Percentiles rank a stretch among this genome's conserved stretches.
phyloP scores from a whole-genome alignment of 2,329 filamentous ascomycete species.

The Sordariomycetes sp. region DNA sequence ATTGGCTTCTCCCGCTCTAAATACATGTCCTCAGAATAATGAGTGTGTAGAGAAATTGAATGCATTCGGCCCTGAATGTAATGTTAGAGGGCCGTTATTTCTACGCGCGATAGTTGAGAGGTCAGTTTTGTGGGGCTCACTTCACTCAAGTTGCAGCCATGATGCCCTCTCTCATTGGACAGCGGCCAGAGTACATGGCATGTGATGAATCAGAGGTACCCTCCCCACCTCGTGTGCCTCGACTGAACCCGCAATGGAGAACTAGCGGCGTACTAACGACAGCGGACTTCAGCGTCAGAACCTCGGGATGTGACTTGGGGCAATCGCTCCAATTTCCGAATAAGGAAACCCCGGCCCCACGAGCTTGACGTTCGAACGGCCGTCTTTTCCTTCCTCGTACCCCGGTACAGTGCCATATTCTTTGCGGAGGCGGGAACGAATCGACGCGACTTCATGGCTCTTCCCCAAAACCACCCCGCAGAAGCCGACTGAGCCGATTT shows the following conservation, averaged over 20 bases:
- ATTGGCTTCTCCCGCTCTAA: too few species aligned
- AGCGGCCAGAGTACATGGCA: background rate
- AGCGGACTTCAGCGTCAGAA: background rate
- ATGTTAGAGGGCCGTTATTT: too few species aligned
- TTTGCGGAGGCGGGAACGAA: background rate
- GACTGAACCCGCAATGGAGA: background rate
- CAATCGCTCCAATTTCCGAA: conserved; percentile 3
- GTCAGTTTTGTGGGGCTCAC: background rate
- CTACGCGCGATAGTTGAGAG: too few species aligned
- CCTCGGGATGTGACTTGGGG: background rate
- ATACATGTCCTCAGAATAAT: too few species aligned
- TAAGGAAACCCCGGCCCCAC: background rate
- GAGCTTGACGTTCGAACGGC: background rate
- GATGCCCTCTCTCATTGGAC: background rate
- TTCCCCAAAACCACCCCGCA: background rate
- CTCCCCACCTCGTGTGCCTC: background rate
- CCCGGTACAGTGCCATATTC: background rate
- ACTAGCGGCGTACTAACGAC: background rate
- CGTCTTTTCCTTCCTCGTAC: background rate
- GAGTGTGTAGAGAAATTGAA: too few species aligned
- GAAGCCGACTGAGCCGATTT: background rate
- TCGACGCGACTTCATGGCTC: background rate
- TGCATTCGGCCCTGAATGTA: too few species aligned
- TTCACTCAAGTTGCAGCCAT: background rate
- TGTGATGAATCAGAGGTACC: background rate